Evolutionary conservation across 2,329 filamentous ascomycete species (phyloP), one percentile per base, ranked within the genome.

Genomic region (Fusarium austroafricanum): DNA sequence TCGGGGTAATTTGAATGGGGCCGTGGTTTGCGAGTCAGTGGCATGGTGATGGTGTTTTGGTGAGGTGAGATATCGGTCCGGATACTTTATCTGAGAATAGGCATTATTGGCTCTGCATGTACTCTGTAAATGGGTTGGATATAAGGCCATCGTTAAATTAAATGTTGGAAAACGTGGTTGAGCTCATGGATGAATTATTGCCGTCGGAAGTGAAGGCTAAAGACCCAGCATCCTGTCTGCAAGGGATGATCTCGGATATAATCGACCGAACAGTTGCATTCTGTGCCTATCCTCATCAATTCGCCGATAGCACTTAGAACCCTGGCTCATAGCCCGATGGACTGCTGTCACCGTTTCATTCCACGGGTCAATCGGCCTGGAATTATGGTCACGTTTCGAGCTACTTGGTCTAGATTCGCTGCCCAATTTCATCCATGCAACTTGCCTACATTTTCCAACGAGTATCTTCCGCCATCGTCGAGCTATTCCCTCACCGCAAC

Each of bases 11-110:
- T 37, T 26, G 17, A 10, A 49, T 42, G 23, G 17, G 33, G 60
- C 33, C n/a, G 17, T 31, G 5, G 18, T 11, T 57, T 63, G 43
- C 42, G 56, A 61, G n/a, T 52, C 37, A 52, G 35, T 44, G 15
- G 33, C 6, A 15, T 12, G 10, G 37, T 31, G n/a, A 29, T 2
- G n/a, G 17, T 43, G 47, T 18, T 29, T 31, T 12, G 12, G 11
- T 31, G 29, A 31, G 29, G 10, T 10, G 23, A 51, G 35, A 51
- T 18, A 29, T 38, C 23, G 21, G 14, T 43, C 18, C 18, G 45
- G 23, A 18, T 26, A 26, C 20, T 61, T 20, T 21, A 61, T 23
- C 10, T 37, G 21, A 39, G 29, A 31, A 31, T 31, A 31, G 29
- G 10, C 29, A 31, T 21, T 29, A 42, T 29, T 20, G 47, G 35